Base-by-base conservation (phyloP, 805 yeast species). In the Wickerhamiella bombiphila region DNA sequence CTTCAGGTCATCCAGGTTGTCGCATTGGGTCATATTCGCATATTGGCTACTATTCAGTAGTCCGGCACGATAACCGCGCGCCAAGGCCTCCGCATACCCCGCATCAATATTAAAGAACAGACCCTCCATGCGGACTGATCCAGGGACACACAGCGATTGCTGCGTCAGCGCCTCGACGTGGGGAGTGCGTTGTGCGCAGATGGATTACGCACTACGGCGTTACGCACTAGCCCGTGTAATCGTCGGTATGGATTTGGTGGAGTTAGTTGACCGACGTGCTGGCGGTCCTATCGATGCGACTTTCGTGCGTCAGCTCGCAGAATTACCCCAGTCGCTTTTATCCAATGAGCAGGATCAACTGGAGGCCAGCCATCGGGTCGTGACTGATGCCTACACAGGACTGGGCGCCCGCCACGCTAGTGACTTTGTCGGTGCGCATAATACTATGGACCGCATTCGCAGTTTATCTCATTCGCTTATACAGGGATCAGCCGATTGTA, bases 111-210 rank as follows among this genome's bases (percentile, higher is more conserved):
- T 91, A 65, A 91, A 91, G 60, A 68, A 83, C 35, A 88, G 69
- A 20, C 96, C 96, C 58, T 91, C 97, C 98, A 88, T 88, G 26
- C n/a, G n/a, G n/a, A n/a, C n/a, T n/a, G n/a, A n/a, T n/a, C n/a
- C n/a, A n/a, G n/a, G n/a, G n/a, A n/a, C n/a, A n/a, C n/a, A n/a
- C n/a, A n/a, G n/a, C n/a, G n/a, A n/a, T n/a, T n/a, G n/a, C n/a
- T n/a, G n/a, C n/a, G n/a, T n/a, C n/a, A n/a, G n/a, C n/a, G n/a
- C n/a, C n/a, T n/a, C n/a, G n/a, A n/a, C n/a, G n/a, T n/a, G n/a
- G n/a, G n/a, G n/a, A n/a, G n/a, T n/a, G n/a, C n/a, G n/a, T n/a
- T n/a, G n/a, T n/a, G n/a, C n/a, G n/a, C n/a, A n/a, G n/a, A n/a
- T n/a, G n/a, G n/a, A n/a, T n/a, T n/a, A n/a, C n/a, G n/a, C n/a